Evolutionary conservation across 352 stramenopile species (phyloP).

Genomic region (Phytophthora constricta): DNA sequence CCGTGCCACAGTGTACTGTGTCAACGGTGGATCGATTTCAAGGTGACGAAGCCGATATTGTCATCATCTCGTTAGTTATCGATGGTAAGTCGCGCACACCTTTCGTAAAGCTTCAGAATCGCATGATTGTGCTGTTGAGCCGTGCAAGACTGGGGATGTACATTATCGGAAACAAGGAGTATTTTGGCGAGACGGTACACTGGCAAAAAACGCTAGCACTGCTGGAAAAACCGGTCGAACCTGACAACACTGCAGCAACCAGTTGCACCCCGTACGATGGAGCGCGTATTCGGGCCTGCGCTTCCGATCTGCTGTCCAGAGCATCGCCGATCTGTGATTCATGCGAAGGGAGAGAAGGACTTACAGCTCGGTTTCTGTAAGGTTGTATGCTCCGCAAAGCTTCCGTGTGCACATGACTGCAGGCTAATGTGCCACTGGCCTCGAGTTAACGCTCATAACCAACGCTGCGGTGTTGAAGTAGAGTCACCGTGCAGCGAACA

Average conservation of each 20-base stretch:
- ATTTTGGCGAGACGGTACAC: slow-evolving; percentile 78
- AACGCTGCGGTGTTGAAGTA: slow-evolving; percentile 55
- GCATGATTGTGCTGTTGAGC: slow-evolving; percentile 90
- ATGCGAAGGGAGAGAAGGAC: slow-evolving; percentile 45
- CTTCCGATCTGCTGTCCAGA: slow-evolving; percentile 84
- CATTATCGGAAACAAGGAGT: slow-evolving; percentile 82
- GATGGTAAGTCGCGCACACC: slow-evolving; percentile 87
- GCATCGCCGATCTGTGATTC: slow-evolving; percentile 51
- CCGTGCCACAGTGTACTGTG: slow-evolving; percentile 57
- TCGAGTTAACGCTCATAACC: slow-evolving; percentile 61
- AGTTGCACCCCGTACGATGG: slow-evolving; percentile 52
- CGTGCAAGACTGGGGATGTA: slow-evolving; percentile 88
- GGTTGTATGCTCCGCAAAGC: slow-evolving; percentile 60
- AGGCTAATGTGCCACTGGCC: slow-evolving; percentile 76
- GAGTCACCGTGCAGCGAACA: slow-evolving; percentile 75
- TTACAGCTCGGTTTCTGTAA: slow-evolving; percentile 80
- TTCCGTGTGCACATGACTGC: slow-evolving; percentile 77
- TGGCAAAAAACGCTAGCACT: slow-evolving; percentile 80
- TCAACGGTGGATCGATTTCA: slow-evolving; percentile 92
- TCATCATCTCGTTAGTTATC: slow-evolving; percentile 90
- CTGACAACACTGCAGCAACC: slow-evolving; percentile 37
- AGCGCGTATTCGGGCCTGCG: slow-evolving; percentile 51
- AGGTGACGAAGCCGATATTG: slow-evolving; percentile 88
- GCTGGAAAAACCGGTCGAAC: slow-evolving; percentile 49
- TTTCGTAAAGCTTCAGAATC: slow-evolving; percentile 90